Evolutionary conservation across 2,329 filamentous ascomycete species (phyloP).

Genomic region (Aspergillus calidoustus): DNA sequence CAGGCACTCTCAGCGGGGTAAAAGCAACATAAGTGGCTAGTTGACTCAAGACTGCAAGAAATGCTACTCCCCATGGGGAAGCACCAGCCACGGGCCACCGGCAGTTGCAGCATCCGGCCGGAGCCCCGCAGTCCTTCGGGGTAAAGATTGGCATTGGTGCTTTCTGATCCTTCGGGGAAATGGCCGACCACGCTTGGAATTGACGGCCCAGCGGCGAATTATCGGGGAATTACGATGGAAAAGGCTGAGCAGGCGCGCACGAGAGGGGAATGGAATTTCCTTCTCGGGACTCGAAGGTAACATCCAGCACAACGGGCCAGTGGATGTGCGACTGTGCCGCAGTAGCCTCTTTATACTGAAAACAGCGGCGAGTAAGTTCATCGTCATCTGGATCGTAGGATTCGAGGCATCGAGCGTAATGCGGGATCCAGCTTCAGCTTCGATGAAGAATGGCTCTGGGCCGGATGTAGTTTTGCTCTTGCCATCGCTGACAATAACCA

Average conservation of each 20-base stretch:
- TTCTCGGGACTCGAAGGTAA: constrained; percentile 21
- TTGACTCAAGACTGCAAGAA: not conserved
- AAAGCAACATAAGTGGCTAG: not conserved
- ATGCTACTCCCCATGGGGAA: not conserved
- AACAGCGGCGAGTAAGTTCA: constrained; percentile 27
- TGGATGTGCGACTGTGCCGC: constrained; percentile 13
- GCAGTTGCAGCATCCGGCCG: not conserved
- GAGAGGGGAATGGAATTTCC: not conserved
- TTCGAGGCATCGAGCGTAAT: constrained; percentile 27
- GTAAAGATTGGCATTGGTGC: not conserved
- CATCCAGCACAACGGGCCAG: constrained; percentile 3
- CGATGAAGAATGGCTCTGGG: constrained; percentile 20
- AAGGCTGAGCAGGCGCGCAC: too few species aligned
- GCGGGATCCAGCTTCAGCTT: constrained; percentile 21
- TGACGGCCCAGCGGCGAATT: not conserved
- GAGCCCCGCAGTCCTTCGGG: not conserved
- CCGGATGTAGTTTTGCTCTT: not conserved
- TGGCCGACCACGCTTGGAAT: not conserved
- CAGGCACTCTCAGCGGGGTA: not conserved
- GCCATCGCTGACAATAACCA: constrained; percentile 12
- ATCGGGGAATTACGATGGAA: not conserved
- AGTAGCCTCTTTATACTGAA: constrained; percentile 28
- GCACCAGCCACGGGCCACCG: not conserved
- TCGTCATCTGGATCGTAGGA: constrained; percentile 27
- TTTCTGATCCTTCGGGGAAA: not conserved